These are phyloP conservation scores for Paspalum notatum DNA, from an alignment of 176 grass and related monocot genomes.

Conservation along the genomic window DNA sequence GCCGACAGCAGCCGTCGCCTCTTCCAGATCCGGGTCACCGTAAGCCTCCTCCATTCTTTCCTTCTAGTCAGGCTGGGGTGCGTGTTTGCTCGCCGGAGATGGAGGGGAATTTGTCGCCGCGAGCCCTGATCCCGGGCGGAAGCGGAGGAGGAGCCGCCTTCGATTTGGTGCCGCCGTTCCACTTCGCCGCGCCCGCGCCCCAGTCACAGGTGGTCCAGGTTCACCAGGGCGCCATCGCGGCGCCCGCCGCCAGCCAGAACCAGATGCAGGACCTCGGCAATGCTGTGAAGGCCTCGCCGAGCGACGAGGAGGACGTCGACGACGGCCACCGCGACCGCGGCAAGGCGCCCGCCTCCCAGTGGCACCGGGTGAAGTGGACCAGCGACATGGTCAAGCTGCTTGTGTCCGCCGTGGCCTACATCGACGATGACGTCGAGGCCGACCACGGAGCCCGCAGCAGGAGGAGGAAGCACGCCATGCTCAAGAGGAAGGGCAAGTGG, in stretches of 20 bases:
- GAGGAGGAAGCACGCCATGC: constrained; percentile 54
- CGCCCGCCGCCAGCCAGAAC: background rate
- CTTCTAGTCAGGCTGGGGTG: background rate
- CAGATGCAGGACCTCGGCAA: constrained; percentile 37
- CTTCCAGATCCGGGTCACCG: background rate
- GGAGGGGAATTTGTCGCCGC: constrained; percentile 51
- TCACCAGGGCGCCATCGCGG: constrained; percentile 26
- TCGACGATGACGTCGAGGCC: constrained; percentile 51
- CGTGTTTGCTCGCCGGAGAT: constrained; percentile 27
- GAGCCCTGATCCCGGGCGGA: constrained; percentile 32
- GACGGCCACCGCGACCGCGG: constrained; percentile 42
- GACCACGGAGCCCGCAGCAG: constrained; percentile 15
- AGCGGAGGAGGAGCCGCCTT: constrained; percentile 10
- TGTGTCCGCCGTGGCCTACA: constrained; percentile 67
- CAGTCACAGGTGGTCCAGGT: constrained; percentile 21
- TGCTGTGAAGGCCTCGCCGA: constrained; percentile 40
- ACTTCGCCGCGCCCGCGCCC: background rate
- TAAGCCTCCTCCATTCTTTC: too few relatives aligned
- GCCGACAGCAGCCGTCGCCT: too few relatives aligned
- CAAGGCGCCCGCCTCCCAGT: constrained; percentile 32
- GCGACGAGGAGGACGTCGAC: constrained; percentile 55
- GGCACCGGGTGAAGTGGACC: constrained; percentile 82
- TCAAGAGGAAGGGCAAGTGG: constrained; percentile 81
- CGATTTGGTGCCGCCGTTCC: constrained; percentile 43
- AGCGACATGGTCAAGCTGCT: constrained; percentile 74